Base-by-base conservation (phyloP, 495 filamentous ascomycete species). In the Penicillium crystallinum region DNA sequence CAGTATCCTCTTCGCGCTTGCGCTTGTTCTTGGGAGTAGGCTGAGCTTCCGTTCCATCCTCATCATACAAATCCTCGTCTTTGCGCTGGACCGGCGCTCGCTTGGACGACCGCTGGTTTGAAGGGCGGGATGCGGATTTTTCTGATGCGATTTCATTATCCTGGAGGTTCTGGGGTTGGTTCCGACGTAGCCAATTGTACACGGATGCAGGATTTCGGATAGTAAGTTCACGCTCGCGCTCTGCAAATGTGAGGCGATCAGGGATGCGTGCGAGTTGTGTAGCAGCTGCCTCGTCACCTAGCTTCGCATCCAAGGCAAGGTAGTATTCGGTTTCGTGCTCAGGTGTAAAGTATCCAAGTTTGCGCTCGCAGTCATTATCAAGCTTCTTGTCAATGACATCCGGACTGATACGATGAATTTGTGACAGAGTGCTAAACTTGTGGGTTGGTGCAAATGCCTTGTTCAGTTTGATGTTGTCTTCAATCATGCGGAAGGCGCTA, bases 171-270 rank as follows among this genome's bases (percentile, higher is more conserved):
- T 90, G 82, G 0, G 90, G 90, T 49, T 90, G 87, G 61, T 95
- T 81, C 51, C 83, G 82, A 30, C 88, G 81, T 19, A 97, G 73
- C 91, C 91, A 97, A 66, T 92, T 93, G 72, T 91, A 89, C 2
- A 95, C 89, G 22, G 86, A 90, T 33, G 88, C 84, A 0, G 88
- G 89, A 59, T 96, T 97, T 25, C 82, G 81, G 4, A 90, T 69
- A 15, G 80, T 75, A 34, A 82, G 77, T 46, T 91, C 87, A 14
- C 71, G 65, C 52, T 79, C 78, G 6, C 78, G 72, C 38, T 82
- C 79, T 11, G 71, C 63, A 38, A 72, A 59, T 14, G 71, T 66
- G 31, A 68, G 62, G 31, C 68, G 72, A 19, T 64, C 77, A 45
- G 65, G 70, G 45, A 62, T 66, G 34, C 63, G 70, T 37, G 49